A percentile compares a stretch with the other conserved stretches of the same genome.
phyloP scores from a whole-genome alignment of 228 moss, liverwort and hornwort species.

The Sphagnum fallax region DNA sequence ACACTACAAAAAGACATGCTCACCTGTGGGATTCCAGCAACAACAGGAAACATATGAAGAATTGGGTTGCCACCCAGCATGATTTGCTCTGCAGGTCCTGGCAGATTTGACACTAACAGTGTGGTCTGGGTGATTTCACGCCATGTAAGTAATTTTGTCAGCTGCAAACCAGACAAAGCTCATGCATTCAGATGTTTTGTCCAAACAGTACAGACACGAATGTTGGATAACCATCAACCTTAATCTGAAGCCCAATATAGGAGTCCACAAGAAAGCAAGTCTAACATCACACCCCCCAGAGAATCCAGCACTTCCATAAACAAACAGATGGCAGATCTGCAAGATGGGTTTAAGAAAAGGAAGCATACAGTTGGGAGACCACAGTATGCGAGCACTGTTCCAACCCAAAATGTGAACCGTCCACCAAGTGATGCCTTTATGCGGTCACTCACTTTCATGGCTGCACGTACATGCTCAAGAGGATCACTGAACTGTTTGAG shows the following conservation, averaged over 20 bases:
- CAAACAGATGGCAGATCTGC: too few species aligned
- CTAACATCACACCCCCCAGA: too few species aligned
- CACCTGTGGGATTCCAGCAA: slow-evolving; percentile 44
- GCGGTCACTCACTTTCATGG: slow-evolving; percentile 18
- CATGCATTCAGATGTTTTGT: too few species aligned
- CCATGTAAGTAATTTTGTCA: slow-evolving; percentile 17
- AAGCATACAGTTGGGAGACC: slow-evolving; percentile 20
- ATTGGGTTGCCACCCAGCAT: slow-evolving; percentile 33
- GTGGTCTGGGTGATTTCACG: slow-evolving; percentile 32
- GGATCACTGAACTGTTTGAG: slow-evolving; percentile 34
- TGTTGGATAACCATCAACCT: too few species aligned
- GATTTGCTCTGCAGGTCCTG: slow-evolving; percentile 37
- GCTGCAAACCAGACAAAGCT: slow-evolving; percentile 10
- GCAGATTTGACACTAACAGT: slow-evolving; percentile 40
- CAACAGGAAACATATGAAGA: slow-evolving; percentile 23
- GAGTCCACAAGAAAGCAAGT: too few species aligned
- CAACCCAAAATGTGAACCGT: slow-evolving; percentile 63
- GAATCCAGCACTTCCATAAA: too few species aligned
- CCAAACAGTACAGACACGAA: too few species aligned
- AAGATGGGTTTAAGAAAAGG: too few species aligned
- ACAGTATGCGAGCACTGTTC: slow-evolving; percentile 36
- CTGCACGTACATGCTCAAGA: slow-evolving; percentile 47
- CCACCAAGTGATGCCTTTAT: slow-evolving; percentile 82
- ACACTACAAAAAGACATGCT: background rate
- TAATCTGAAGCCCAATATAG: too few species aligned